phyloP scores from a whole-genome alignment of 1,284 basidiomycete genomes.

The Cutaneotrichosporon mucoides region DNA sequence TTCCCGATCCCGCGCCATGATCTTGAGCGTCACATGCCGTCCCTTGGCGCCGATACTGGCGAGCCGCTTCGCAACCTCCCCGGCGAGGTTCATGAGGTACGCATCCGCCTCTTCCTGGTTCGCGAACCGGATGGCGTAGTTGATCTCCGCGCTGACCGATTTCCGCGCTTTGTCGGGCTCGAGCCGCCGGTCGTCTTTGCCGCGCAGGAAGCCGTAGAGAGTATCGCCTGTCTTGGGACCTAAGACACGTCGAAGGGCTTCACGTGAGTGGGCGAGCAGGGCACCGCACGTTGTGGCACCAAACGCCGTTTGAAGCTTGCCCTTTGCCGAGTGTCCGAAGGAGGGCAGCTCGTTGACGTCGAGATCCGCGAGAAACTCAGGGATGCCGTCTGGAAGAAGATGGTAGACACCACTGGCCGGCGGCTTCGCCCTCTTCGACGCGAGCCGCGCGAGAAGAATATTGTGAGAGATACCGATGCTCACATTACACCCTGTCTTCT shows the following conservation, averaged over 20 bases:
- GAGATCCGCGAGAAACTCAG: constrained; percentile 65
- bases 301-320: constrained; percentile 66
- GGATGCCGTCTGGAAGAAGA: constrained; percentile 55
- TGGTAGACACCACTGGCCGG: constrained; percentile 63
- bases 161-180: constrained; percentile 79
- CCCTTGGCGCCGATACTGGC: constrained; percentile 65
- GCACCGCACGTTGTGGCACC: constrained; percentile 68
- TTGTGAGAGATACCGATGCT: constrained; percentile 90
- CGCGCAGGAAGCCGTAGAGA: constrained; percentile 75
- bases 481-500: constrained; percentile 79
- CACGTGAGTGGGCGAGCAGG: constrained; percentile 61
- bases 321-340: constrained; percentile 69
- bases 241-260: constrained; percentile 63
- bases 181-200: constrained; percentile 72
- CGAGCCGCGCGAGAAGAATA: constrained; percentile 85
- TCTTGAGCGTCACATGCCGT: constrained; percentile 71
- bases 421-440: constrained; percentile 87
- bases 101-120: constrained; percentile 71
- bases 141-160: constrained; percentile 86
- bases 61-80: constrained; percentile 69
- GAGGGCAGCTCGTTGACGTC: constrained; percentile 83
- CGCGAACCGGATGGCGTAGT: constrained; percentile 93
- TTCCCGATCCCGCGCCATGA: constrained; percentile 80
- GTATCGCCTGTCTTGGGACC: constrained; percentile 80
- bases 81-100: constrained; percentile 70